Base-by-base conservation (phyloP, 176 grass and related monocot species). In the Zoysia pacifica region DNA sequence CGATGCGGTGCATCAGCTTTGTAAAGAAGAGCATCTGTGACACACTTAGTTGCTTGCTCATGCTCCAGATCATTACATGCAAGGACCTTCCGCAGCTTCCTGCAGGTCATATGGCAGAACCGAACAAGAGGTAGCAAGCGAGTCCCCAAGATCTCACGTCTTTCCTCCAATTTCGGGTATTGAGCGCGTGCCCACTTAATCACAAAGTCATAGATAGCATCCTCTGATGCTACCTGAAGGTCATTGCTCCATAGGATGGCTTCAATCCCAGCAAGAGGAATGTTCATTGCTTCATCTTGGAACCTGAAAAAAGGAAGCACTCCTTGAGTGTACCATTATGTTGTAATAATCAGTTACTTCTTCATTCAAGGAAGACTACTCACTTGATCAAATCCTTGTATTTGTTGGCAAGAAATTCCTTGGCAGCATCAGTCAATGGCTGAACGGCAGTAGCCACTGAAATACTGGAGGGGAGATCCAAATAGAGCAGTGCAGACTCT, bases 171-270 rank as follows among this genome's bases (percentile, higher is more conserved):
- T 69, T 87, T 93, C 36, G 89, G 84, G 89, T 94, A 94, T 18
- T 91, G 94, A 35, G 79, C 28, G 48, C 91, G 86, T 46, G 85
- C 84, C 94, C 94, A 97, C 76, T 97, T 97, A 75, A 97, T 77
- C 72, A 97, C 85, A 60, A 94, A 97, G 53, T 97, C 94, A 37
- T 91, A 97, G 79, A 97, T 86, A 18, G 94, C 94, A 86, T 97
- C 94, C 79, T 97, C 94, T 5, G 94, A 97, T 61, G 94, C 94
- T 15, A 97, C 94, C 68, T 97, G 94, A 75, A 97, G 91, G 13
- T 94, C 94, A 79, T 94, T 89, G 70, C 91, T 90, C 52, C 82
- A 93, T 45, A 97, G 64, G 40, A 97, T 88, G 36, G 89, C 94
- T 79, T 97, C 94, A 52, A 97, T 81, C 16, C 91, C 94, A 79